phyloP scores from a whole-genome alignment of 1,284 basidiomycete species.

The Tausonia pullulans region DNA sequence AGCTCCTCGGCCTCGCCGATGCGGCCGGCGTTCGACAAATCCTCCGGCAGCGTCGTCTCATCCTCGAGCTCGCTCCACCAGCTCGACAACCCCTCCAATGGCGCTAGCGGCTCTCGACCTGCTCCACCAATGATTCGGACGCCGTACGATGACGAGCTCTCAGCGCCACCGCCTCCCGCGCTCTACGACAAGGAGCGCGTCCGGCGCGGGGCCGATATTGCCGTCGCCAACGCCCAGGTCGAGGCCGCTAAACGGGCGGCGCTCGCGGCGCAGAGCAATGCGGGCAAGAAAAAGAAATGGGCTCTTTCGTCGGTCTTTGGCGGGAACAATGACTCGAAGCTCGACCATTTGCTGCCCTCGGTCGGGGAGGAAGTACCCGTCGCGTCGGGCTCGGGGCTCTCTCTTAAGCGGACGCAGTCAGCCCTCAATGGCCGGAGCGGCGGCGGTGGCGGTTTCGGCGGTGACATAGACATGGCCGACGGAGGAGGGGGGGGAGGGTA shows the following conservation, averaged over 20 bases:
- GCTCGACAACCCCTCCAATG: background rate
- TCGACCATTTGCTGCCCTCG: constrained; percentile 44
- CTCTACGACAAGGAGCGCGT: constrained; percentile 5
- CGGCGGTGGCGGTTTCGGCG: too few species aligned
- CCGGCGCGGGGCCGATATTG: constrained; percentile 1
- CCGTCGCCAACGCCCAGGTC: constrained; percentile 12
- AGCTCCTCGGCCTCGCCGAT: too few species aligned
- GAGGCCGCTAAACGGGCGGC: constrained; percentile 11
- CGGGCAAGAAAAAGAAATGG: constrained; percentile 37
- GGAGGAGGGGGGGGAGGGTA: too few species aligned
- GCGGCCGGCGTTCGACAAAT: background rate
- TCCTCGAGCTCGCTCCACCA: background rate
- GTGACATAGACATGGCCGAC: too few species aligned
- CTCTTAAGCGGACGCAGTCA: constrained; percentile 78
- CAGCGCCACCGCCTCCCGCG: constrained; percentile 10
- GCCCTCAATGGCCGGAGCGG: constrained; percentile 36
- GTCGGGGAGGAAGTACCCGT: constrained; percentile 50
- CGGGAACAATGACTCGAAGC: constrained; percentile 47
- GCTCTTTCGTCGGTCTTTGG: constrained; percentile 53
- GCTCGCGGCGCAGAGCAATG: constrained; percentile 16
- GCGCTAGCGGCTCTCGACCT: background rate
- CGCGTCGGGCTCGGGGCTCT: constrained; percentile 45
- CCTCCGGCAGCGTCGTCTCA: constrained; percentile 1
- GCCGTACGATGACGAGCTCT: constrained; percentile 13
- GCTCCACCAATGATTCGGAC: constrained; percentile 1